A percentile compares a stretch with the other conserved stretches of the same genome.
Evolutionary conservation across 2,329 filamentous ascomycete species (phyloP).

Genomic region (Exutisphaerella laricina): DNA sequence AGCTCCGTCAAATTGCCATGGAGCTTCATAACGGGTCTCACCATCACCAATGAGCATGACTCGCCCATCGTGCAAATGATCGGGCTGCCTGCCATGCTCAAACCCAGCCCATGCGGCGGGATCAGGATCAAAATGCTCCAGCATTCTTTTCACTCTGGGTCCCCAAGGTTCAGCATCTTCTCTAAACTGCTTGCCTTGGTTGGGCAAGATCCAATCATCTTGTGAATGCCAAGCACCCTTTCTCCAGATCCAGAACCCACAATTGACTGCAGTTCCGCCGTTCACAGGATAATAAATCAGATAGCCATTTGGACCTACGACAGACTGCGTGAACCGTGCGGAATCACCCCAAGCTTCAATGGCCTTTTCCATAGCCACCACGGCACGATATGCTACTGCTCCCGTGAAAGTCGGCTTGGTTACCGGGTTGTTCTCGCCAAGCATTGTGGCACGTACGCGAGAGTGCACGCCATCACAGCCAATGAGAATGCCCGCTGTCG

Average conservation of each 20-base stretch:
- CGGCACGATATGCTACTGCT: slow-evolving; percentile 56
- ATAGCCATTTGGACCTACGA: slow-evolving; percentile 51
- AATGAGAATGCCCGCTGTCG: slow-evolving; percentile 46
- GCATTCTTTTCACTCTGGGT: slow-evolving; percentile 34
- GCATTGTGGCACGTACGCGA: slow-evolving; percentile 47
- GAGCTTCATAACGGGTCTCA: no score
- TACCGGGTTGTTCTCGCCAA: slow-evolving; percentile 45
- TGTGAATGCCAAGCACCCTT: slow-evolving; percentile 34
- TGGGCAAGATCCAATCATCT: slow-evolving; percentile 37
- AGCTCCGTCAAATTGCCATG: no score
- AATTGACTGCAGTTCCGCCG: slow-evolving; percentile 53
- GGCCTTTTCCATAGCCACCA: slow-evolving; percentile 55
- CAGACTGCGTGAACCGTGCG: slow-evolving; percentile 22
- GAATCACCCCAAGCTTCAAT: slow-evolving; percentile 27
- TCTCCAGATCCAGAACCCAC: slow-evolving; percentile 43
- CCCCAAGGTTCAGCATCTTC: slow-evolving; percentile 42
- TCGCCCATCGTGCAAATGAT: slow-evolving; percentile 36
- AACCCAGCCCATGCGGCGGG: slow-evolving; percentile 46
- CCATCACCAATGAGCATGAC: slow-evolving; percentile 61
- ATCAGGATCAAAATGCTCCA: slow-evolving; percentile 37
- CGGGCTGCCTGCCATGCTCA: slow-evolving; percentile 35
- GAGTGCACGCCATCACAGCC: slow-evolving; percentile 63
- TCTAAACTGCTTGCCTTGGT: slow-evolving; percentile 38
- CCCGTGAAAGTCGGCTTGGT: slow-evolving; percentile 48
- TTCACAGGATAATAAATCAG: slow-evolving; percentile 58